Evolutionary conservation across 371 early-diverging fungal species (phyloP).

Genomic region (Rhizomucor miehei): DNA sequence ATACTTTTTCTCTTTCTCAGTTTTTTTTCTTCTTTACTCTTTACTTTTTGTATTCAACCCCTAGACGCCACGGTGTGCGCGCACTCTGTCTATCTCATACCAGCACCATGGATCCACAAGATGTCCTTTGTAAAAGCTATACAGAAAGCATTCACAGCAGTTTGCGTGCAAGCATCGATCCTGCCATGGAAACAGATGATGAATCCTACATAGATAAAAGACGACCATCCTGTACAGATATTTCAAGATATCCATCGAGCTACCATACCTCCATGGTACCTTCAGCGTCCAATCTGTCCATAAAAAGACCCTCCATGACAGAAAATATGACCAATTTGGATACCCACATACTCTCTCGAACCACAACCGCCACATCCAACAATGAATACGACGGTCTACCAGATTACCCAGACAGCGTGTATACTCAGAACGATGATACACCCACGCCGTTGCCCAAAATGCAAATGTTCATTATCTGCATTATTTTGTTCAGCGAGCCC

Average conservation of each 20-base stretch:
- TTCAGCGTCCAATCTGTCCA: neutral
- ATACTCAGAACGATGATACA: slow-evolving; percentile 1
- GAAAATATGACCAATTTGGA: too few species aligned
- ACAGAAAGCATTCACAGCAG: slow-evolving; percentile 32
- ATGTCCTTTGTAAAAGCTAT: slow-evolving; percentile 27
- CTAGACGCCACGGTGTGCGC: too few species aligned
- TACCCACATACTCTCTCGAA: neutral
- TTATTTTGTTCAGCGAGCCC: slow-evolving; percentile 64
- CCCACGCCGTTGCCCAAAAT: slow-evolving; percentile 49
- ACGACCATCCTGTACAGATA: neutral
- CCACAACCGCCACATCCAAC: slow-evolving; percentile 5
- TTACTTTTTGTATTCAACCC: too few species aligned
- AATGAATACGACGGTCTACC: slow-evolving; percentile 2
- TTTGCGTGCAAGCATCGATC: slow-evolving; percentile 4
- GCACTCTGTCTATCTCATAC: too few species aligned
- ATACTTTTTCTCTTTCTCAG: too few species aligned
- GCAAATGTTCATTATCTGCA: slow-evolving; percentile 56
- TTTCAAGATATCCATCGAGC: too few species aligned
- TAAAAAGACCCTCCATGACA: too few species aligned
- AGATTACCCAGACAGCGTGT: neutral
- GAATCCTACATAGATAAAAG: slow-evolving; percentile 7
- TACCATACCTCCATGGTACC: neutral
- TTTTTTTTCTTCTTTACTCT: too few species aligned
- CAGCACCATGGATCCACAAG: neutral
- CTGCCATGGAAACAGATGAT: neutral